Evolutionary conservation across 345 rosid genomes (phyloP).

Genomic region (Salix udensis): DNA sequence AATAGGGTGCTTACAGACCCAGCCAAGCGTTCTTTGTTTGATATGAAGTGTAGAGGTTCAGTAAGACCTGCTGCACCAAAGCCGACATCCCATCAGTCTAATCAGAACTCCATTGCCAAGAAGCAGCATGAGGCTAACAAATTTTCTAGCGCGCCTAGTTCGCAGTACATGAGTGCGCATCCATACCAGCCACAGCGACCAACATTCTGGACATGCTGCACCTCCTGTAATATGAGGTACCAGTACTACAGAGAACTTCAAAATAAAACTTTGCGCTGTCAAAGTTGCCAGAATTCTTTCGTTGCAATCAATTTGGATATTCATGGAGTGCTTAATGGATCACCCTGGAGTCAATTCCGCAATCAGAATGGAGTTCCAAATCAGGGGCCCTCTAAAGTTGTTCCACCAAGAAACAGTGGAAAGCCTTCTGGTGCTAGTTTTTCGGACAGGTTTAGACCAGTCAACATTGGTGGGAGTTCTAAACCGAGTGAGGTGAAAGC

Average conservation of each 20-base stretch:
- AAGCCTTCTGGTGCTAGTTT: conserved; percentile 25
- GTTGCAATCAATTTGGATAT: conserved; percentile 44
- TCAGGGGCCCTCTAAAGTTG: conserved; percentile 33
- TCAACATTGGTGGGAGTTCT: conserved; percentile 22
- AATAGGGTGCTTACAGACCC: conserved; percentile 54
- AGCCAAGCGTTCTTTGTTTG: conserved; percentile 45
- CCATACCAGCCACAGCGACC: conserved; percentile 23
- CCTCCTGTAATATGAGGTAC: conserved; percentile 44
- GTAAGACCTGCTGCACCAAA: conserved; percentile 24
- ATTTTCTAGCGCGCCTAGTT: conserved; percentile 2
- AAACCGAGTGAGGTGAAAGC: conserved; percentile 20
- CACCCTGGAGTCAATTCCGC: conserved; percentile 21
- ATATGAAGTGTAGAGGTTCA: conserved; percentile 41
- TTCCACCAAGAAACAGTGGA: conserved; percentile 25
- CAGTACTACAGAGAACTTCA: conserved; percentile 34
- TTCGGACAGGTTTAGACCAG: conserved; percentile 20
- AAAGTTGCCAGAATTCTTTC: conserved; percentile 43
- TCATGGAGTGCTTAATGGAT: conserved; percentile 27
- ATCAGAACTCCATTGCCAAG: conserved; percentile 24
- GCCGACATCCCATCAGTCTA: conserved; percentile 26
- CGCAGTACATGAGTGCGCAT: conserved; percentile 20
- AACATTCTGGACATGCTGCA: conserved; percentile 69
- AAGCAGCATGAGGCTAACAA: conserved; percentile 24
- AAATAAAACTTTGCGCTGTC: conserved; percentile 49
- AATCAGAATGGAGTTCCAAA: conserved; percentile 28